Conservation (phyloP, 495 filamentous ascomycete species). For the Aspergillus nanangensis region DNA sequence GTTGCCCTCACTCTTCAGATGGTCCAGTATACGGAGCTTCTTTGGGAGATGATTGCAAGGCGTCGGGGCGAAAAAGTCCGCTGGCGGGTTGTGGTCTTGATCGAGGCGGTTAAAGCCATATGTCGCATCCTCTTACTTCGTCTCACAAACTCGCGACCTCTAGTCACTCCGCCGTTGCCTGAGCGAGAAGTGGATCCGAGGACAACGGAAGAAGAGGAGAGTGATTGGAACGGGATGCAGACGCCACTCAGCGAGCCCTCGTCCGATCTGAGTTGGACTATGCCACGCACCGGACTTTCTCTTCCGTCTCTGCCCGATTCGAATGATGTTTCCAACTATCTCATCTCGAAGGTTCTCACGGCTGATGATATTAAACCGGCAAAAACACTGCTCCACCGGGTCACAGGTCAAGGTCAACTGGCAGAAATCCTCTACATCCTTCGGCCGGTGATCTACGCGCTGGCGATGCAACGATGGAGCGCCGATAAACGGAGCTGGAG, state of each 20-base stretch:
- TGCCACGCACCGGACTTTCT: conserved; percentile 86
- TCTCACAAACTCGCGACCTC: conserved; percentile 78
- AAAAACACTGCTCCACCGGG: conserved; percentile 70
- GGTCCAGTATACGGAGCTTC: conserved; percentile 85
- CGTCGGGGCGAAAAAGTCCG: conserved; percentile 74
- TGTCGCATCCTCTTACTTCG: conserved; percentile 79
- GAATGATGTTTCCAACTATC: conserved; percentile 74
- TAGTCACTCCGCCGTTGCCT: conserved; percentile 80
- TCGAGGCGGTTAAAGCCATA: conserved; percentile 83
- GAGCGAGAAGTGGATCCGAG: conserved; percentile 72
- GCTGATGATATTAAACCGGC: conserved; percentile 95
- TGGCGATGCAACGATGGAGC: conserved; percentile 69
- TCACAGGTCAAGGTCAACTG: conserved; percentile 62
- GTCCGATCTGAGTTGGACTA: conserved; percentile 67
- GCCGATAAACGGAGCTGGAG: conserved; percentile 66
- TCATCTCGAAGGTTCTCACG: conserved; percentile 86
- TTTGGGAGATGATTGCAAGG: conserved; percentile 85
- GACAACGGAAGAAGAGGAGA: conserved; percentile 51
- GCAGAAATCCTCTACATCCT: conserved; percentile 91
- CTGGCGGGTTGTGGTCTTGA: conserved; percentile 84
- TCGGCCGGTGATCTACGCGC: conserved; percentile 81
- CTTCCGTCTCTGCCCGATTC: conserved; percentile 77
- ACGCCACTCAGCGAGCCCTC: conserved; percentile 42
- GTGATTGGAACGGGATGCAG: conserved; percentile 44
- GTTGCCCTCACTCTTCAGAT: conserved; percentile 79